Conservation (phyloP, 805 yeast genomes). For the Monosporozyma aquatica region DNA sequence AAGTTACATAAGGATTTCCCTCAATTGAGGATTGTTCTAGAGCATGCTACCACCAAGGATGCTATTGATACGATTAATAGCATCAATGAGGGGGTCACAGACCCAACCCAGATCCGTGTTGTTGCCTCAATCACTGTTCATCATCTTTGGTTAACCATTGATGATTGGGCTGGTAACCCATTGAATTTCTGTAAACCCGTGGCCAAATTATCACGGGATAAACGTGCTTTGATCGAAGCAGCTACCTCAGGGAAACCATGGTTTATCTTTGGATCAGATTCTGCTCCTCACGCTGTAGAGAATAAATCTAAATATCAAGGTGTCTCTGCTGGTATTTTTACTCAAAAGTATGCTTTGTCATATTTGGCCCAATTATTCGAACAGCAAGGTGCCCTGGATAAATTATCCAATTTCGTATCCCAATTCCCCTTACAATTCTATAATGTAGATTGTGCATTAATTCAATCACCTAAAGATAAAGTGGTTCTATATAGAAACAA, state of each 20-base stretch:
- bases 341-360: conserved; percentile 74
- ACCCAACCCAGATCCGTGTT: conserved; percentile 42
- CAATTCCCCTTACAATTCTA: conserved; percentile 69
- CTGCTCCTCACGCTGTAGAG: conserved; percentile 90
- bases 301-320: conserved; percentile 69
- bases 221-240: conserved; percentile 70
- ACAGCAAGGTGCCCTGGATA: conserved; percentile 48
- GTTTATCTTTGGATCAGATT: conserved; percentile 94
- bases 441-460: conserved; percentile 38
- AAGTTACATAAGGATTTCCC: conserved; percentile 81
- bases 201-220: conserved; percentile 84
- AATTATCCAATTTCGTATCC: conserved; percentile 64
- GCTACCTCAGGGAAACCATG: conserved; percentile 87
- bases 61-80: conserved; percentile 71
- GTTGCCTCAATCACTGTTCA: conserved; percentile 96
- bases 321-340: conserved; percentile 97
- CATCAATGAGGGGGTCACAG: conserved; percentile 42
- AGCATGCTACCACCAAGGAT: conserved; percentile 88
- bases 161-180: conserved; percentile 95
- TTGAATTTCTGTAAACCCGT: conserved; percentile 96
- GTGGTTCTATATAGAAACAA: conserved; percentile 48
- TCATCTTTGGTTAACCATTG: conserved; percentile 80
- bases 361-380: conserved; percentile 87
- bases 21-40: conserved; percentile 72
- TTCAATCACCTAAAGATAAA: conserved; percentile 37